Evolutionary conservation across 345 rosid genomes (phyloP), one percentile per base, ranked within the genome.

Genomic region (Passiflora organensis): DNA sequence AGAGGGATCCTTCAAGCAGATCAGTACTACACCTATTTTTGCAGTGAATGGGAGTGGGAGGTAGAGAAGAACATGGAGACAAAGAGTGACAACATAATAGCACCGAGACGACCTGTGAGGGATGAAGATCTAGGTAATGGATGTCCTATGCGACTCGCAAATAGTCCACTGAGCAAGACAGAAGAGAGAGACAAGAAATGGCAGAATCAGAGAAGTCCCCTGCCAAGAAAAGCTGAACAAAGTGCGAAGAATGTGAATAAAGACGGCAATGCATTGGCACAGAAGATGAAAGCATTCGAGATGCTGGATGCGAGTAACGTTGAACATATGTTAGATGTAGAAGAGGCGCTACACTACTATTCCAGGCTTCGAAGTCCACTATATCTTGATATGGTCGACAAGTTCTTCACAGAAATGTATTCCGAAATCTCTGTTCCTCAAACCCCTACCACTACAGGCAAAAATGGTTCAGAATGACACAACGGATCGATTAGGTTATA

Each of bases 241-340:
- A 14, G 12, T 11, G 34, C 53, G 9, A 38, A 59, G 55, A 59
- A 51, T 13, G 39, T 10, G 25, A 64, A 66, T 20, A 76, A 64
- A 66, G 86, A 75, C 16, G 72, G 68, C 14, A 53, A 74, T 64
- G 72, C 48, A 55, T 42, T 93, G 65, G 87, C 87, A 1, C 71
- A 73, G 67, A 93, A 82, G 84, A 82, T 93, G 94, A 89, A 81
- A 68, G 87, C 84, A 56, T 53, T 93, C 66, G 94, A 86, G 69
- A 81, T 82, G 95, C 72, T 86, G 74, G 83, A 84, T 72, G 80
- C 60, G 8, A 69, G 82, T 56, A 89, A 84, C 58, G 60, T 77
- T 50, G 99, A 93, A 36, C 91, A 86, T 37, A 83, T 76, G 5
- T 37, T 82, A 72, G 99, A 89, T 65, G 74, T 89, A 9, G 83